Base-by-base conservation (phyloP, 2,329 filamentous ascomycete genomes). In the Pseudocercospora macadamiae region DNA sequence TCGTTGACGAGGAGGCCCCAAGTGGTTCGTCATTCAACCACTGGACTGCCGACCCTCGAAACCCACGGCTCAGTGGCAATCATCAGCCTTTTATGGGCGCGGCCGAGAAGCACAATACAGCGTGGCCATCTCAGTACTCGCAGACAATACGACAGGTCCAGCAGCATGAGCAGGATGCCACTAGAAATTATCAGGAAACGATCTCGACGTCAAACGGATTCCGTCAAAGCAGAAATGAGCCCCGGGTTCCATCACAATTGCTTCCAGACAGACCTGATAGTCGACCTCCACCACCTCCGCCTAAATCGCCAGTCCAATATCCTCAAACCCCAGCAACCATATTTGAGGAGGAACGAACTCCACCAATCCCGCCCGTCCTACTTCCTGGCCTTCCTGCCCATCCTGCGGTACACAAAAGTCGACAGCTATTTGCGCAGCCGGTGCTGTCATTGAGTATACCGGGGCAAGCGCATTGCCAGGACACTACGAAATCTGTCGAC, bases 311-410 rank as follows among this genome's bases (percentile, higher is more conserved):
- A 34, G 52, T 64, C 4, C 55, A 64, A 51, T 62, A 58, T 8
- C 57, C 61, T 12, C 59, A 61, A n/a, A 70, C 68, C 7, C 64
- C 64, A 37, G 67, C 64, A 12, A 73, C 72, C 12, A 57, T 73
- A 2, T 72, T 74, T 42, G 73, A 74, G 39, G 72, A 74, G 47
- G 69, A 74, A 32, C 61, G 59, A 28, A 53, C 39, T 18, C 47
- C 60, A n/a, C 56, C 56, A 18, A 53, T 66, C 10, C 66, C 62
- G 14, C 23, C 36, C 26, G 47, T 26, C 12, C 25, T 60, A 25
- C 19, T 60, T 10, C 63, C 58, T 10, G 59, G 54, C 2, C 51
- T 64, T 19, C 61, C 64, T 16, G 55, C 61, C 12, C 59, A 64
- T 49, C 61, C 61, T 12, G 57, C 56, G 23, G 57, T 54, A 23